Evolutionary conservation across 352 stramenopile species (phyloP).

Genomic region (Pythium phragmitis): DNA sequence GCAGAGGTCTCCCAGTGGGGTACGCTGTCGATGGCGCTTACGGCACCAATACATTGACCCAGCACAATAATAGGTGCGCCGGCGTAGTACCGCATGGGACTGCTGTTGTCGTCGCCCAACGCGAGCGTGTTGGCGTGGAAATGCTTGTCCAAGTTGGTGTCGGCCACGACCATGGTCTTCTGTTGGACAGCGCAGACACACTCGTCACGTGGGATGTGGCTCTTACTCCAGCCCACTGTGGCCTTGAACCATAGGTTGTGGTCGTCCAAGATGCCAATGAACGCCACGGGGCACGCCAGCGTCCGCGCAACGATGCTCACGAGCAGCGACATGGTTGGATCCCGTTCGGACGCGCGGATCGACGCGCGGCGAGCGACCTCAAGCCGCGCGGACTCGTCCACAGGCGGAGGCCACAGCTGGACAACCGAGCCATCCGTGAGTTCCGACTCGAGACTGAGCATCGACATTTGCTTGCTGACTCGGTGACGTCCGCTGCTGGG

Average conservation of each 20-base stretch:
- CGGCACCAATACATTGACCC: conserved; percentile 60
- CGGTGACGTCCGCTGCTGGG: neutral
- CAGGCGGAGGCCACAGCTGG: conserved; percentile 59
- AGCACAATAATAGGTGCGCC: conserved; percentile 55
- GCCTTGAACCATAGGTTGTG: conserved; percentile 63
- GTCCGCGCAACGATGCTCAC: conserved; percentile 69
- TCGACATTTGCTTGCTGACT: conserved; percentile 43
- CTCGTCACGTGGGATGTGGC: conserved; percentile 54
- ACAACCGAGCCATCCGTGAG: conserved; percentile 61
- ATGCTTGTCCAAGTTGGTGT: conserved; percentile 66
- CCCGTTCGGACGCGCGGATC: conserved; percentile 49
- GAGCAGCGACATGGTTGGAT: conserved; percentile 74
- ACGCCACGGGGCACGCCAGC: conserved; percentile 61
- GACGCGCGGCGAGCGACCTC: conserved; percentile 50
- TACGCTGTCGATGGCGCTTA: conserved; percentile 59
- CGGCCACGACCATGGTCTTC: conserved; percentile 57
- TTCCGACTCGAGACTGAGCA: conserved; percentile 61
- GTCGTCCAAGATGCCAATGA: conserved; percentile 68
- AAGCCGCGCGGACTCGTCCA: conserved; percentile 50
- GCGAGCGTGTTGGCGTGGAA: conserved; percentile 59
- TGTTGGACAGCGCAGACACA: conserved; percentile 48
- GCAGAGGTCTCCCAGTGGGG: conserved; percentile 48
- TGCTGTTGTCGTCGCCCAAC: conserved; percentile 25
- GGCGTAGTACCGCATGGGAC: conserved; percentile 63
- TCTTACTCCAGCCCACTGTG: conserved; percentile 57